Percentiles rank a stretch among this genome's conserved stretches.
Conservation (phyloP, 495 filamentous ascomycete genomes). For the Chaetomium fimeti region DNA sequence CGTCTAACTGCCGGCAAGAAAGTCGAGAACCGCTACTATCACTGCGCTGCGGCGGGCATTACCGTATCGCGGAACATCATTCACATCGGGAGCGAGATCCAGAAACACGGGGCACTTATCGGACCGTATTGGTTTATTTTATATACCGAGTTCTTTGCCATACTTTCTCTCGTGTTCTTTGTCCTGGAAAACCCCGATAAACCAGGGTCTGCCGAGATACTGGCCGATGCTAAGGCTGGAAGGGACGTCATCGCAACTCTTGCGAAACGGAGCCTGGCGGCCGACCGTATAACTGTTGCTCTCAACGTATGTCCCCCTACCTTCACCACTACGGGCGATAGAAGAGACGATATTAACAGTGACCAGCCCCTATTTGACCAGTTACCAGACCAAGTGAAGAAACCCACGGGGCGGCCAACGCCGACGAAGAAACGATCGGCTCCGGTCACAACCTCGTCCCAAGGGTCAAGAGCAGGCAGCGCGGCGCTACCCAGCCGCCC, state of each 20-base stretch:
- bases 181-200: conserved; percentile 87
- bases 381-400: conserved; percentile 66
- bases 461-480: conserved; percentile 43
- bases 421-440: conserved; percentile 59
- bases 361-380: conserved; percentile 72
- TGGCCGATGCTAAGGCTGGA: conserved; percentile 80
- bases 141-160: conserved; percentile 94
- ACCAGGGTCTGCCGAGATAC: conserved; percentile 67
- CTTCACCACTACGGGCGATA: not conserved
- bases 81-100: conserved; percentile 88
- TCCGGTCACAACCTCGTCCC: conserved; percentile 53
- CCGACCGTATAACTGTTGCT: conserved; percentile 75
- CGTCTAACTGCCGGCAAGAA: conserved; percentile 60
- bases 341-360: conserved; percentile 7
- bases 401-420: conserved; percentile 34
- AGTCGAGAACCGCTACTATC: conserved; percentile 84
- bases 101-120: conserved; percentile 73
- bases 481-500: conserved; percentile 29
- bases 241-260: conserved; percentile 75
- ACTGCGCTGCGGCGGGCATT: conserved; percentile 88
- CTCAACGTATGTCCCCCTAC: conserved; percentile 57
- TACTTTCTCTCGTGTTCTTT: conserved; percentile 85
- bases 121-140: conserved; percentile 97
- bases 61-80: conserved; percentile 91
- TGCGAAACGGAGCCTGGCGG: conserved; percentile 80